Conservation (phyloP, 305 asterid species). For the Solanum chacoense region DNA sequence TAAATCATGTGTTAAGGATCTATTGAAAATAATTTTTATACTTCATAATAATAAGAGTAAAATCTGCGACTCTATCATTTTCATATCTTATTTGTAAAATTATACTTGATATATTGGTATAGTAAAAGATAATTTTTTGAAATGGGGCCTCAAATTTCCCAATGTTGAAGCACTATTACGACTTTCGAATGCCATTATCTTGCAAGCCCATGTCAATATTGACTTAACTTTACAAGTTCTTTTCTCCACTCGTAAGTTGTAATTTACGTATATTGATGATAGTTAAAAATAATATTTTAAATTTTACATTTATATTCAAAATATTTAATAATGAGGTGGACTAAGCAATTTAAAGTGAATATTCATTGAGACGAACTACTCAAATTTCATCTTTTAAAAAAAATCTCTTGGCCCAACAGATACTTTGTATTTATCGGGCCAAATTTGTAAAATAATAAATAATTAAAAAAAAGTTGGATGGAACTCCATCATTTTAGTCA, state of each 20-base stretch:
- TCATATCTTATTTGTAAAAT: background rate
- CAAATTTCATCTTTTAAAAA: background rate
- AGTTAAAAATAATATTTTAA: no score
- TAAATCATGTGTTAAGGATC: background rate
- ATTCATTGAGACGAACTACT: background rate
- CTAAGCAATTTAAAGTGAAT: background rate
- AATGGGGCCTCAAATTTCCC: background rate
- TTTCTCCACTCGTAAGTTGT: background rate
- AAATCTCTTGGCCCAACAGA: background rate
- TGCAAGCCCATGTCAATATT: background rate
- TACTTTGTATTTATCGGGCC: background rate
- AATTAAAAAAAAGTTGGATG: background rate
- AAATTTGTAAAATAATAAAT: no score
- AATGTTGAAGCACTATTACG: background rate
- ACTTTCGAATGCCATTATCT: background rate
- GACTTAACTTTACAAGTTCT: background rate
- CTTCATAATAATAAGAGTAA: background rate
- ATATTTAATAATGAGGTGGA: background rate
- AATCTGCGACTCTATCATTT: fast-evolving
- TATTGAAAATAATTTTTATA: background rate
- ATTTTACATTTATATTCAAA: background rate
- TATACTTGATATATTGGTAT: background rate
- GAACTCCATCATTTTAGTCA: background rate
- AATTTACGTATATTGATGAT: background rate
- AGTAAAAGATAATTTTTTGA: background rate